Evolutionary conservation across 495 filamentous ascomycete genomes (phyloP).

Genomic region (Cercophora sp.): DNA sequence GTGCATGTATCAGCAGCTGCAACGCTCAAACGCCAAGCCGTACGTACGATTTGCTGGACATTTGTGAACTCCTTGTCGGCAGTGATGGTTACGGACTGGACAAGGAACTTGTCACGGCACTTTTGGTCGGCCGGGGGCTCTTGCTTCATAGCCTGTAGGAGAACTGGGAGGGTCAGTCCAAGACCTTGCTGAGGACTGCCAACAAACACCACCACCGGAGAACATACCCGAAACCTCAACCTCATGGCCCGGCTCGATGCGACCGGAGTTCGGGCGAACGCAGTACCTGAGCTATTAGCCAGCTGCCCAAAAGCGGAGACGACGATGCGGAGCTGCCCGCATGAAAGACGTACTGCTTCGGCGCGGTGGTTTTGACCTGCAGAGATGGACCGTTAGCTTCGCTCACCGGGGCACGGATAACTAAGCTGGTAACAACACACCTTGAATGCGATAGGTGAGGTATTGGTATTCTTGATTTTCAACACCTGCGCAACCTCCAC

Average conservation of each 20-base stretch:
- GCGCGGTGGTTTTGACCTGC: slow-evolving; percentile 97
- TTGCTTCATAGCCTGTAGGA: slow-evolving; percentile 96
- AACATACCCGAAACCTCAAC: slow-evolving; percentile 83
- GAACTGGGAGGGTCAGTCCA: slow-evolving; percentile 53
- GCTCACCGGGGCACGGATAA: not conserved
- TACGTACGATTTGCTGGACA: slow-evolving; percentile 72
- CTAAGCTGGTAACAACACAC: slow-evolving; percentile 43
- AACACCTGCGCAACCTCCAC: slow-evolving; percentile 84
- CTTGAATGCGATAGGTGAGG: slow-evolving; percentile 89
- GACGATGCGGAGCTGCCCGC: too few species aligned
- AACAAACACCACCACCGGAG: slow-evolving; percentile 20
- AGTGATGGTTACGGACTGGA: slow-evolving; percentile 85
- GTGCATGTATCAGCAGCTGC: slow-evolving; percentile 5
- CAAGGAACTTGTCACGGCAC: slow-evolving; percentile 97
- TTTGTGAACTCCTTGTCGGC: slow-evolving; percentile 77
- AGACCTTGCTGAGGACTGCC: not conserved
- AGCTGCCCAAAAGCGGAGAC: too few species aligned
- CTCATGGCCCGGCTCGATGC: slow-evolving; percentile 80
- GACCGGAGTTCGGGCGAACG: slow-evolving; percentile 93
- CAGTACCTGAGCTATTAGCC: slow-evolving; percentile 68
- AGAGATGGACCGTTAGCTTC: too few species aligned
- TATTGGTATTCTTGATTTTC: slow-evolving; percentile 72
- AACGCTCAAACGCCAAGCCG: not conserved
- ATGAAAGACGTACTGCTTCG: slow-evolving; percentile 84
- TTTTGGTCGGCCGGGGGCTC: slow-evolving; percentile 80